Evolutionary conservation across 2,329 filamentous ascomycete species (phyloP).

Genomic region (Incumbomyces lentus): DNA sequence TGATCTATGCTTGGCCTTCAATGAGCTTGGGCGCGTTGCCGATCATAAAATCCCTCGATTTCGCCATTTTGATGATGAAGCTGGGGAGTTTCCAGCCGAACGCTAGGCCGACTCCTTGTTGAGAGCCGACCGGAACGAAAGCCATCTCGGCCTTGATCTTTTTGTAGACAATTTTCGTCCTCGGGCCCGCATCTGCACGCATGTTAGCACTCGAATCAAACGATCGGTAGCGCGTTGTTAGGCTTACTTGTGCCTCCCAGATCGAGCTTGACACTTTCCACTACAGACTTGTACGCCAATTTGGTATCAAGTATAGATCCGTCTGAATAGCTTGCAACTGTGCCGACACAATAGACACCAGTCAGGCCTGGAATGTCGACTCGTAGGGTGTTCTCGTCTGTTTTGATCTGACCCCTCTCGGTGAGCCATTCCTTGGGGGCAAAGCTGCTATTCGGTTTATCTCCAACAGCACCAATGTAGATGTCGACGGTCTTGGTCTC

Average conservation of each 20-base stretch:
- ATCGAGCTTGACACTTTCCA: constrained; percentile 19
- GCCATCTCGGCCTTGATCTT: constrained; percentile 25
- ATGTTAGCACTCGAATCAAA: constrained; percentile 8
- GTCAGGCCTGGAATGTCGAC: constrained; percentile 18
- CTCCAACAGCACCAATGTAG: constrained; percentile 44
- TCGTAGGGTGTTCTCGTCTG: constrained; percentile 28
- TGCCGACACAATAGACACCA: constrained; percentile 19
- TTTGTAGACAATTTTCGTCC: constrained; percentile 26
- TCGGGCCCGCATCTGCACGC: constrained; percentile 16
- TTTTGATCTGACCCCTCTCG: constrained; percentile 38
- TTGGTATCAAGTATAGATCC: constrained; percentile 18
- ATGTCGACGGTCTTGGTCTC: constrained; percentile 39
- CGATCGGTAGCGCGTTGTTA: background rate
- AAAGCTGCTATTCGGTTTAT: constrained; percentile 43
- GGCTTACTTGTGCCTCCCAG: constrained; percentile 18
- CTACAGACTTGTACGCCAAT: constrained; percentile 14
- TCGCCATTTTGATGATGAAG: constrained; percentile 28
- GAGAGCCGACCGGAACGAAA: constrained; percentile 30
- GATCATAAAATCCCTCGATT: constrained; percentile 29
- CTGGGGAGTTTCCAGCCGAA: constrained; percentile 30
- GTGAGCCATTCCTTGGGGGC: constrained; percentile 40
- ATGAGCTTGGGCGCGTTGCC: constrained; percentile 20
- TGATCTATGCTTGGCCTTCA: constrained; percentile 17
- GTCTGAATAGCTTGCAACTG: constrained; percentile 21
- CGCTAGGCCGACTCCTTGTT: constrained; percentile 28